Evolutionary conservation across 805 yeast species (phyloP).

Genomic region (Starmera pachycereana): DNA sequence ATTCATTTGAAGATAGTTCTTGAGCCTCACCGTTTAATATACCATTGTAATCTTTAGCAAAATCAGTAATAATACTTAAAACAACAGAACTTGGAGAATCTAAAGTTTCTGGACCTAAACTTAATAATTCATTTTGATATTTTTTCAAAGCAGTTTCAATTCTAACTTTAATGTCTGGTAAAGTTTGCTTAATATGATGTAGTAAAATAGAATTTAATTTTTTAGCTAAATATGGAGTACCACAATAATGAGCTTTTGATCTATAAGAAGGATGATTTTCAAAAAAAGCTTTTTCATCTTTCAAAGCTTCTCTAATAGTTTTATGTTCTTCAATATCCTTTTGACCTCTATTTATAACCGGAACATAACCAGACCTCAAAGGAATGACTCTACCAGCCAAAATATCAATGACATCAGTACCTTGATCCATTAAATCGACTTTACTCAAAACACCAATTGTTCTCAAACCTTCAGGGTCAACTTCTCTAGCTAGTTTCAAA

Average conservation of each 20-base stretch:
- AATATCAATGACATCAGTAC: constrained; percentile 94
- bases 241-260: constrained; percentile 92
- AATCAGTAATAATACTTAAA: constrained; percentile 83
- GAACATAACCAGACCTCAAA: constrained; percentile 89
- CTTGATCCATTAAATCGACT: constrained; percentile 95
- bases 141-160: constrained; percentile 78
- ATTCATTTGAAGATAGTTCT: too few relatives aligned
- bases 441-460: constrained; percentile 96
- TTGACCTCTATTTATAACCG: constrained; percentile 96
- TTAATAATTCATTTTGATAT: constrained; percentile 66
- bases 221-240: constrained; percentile 95
- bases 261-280: constrained; percentile 86
- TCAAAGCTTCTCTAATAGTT: constrained; percentile 79
- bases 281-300: constrained; percentile 71
- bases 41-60: constrained; percentile 83
- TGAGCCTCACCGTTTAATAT: constrained; percentile 91
- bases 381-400: constrained; percentile 94
- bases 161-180: constrained; percentile 89
- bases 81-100: constrained; percentile 88
- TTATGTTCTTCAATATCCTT: constrained; percentile 85
- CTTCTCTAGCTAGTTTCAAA: constrained; percentile 91
- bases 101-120: constrained; percentile 81
- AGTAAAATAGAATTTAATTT: constrained; percentile 80
- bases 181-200: constrained; percentile 79
- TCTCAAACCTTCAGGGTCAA: constrained; percentile 92